Evolutionary conservation across 2,329 filamentous ascomycete genomes (phyloP).

Genomic region (Apiospora pterosperma): DNA sequence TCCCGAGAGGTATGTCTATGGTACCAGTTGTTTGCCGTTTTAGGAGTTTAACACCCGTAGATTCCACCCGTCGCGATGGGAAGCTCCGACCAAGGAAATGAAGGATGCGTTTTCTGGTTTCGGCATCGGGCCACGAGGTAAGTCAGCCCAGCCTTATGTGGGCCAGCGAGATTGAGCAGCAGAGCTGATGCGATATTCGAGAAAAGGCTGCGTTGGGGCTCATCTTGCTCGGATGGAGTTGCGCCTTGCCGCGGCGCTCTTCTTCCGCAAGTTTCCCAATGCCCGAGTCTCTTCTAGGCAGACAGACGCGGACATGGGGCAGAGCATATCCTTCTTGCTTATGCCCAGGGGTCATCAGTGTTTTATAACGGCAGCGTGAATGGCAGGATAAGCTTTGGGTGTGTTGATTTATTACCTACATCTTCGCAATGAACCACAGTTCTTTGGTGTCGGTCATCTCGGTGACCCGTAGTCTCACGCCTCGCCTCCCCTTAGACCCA

Average conservation of each 20-base stretch:
- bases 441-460: too few relatives aligned
- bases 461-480: too few relatives aligned
- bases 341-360: not conserved
- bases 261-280: constrained; percentile 38
- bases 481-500: too few relatives aligned
- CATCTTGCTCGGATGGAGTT: constrained; percentile 54
- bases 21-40: too few relatives aligned
- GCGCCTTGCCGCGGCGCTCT: constrained; percentile 42
- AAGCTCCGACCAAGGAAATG: not conserved
- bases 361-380: too few relatives aligned
- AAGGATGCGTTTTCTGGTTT: not conserved
- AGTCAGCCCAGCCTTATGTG: too few relatives aligned
- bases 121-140: not conserved
- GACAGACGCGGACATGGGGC: constrained; percentile 22
- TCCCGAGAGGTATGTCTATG: not conserved
- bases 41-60: too few relatives aligned
- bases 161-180: too few relatives aligned
- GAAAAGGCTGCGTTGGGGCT: constrained; percentile 34
- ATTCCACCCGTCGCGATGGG: not conserved
- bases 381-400: too few relatives aligned
- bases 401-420: too few relatives aligned
- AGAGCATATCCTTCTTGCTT: not conserved
- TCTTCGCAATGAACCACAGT: too few relatives aligned
- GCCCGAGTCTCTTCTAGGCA: constrained; percentile 17
- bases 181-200: too few relatives aligned